A percentile compares a stretch with the other conserved stretches of the same genome.
phyloP scores from a whole-genome alignment of 345 rosid genomes.

The Bruguiera parviflora region DNA sequence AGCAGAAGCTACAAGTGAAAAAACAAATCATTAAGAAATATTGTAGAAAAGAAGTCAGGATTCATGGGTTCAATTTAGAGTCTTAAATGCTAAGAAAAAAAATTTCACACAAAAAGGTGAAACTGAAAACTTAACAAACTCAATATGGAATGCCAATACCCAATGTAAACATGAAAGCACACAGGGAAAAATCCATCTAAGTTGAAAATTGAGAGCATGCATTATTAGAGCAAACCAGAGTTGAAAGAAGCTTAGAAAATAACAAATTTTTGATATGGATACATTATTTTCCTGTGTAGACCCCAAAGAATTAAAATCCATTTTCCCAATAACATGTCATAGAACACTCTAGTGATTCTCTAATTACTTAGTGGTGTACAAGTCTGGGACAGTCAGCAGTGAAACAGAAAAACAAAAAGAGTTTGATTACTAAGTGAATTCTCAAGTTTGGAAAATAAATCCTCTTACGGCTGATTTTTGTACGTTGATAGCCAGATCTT shows the following conservation, averaged over 20 bases:
- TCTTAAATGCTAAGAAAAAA: too few relatives aligned
- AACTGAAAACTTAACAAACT: neutral
- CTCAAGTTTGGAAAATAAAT: constrained; percentile 3
- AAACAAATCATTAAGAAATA: neutral
- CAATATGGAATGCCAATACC: neutral
- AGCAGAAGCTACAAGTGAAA: constrained; percentile 57
- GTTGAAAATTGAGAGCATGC: neutral
- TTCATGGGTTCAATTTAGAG: neutral
- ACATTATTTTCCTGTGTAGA: neutral
- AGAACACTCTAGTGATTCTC: neutral
- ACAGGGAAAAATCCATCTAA: neutral
- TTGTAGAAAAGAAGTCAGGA: neutral
- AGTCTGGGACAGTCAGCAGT: neutral
- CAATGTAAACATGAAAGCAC: neutral
- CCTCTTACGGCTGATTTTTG: constrained; percentile 69
- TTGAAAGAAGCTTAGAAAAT: neutral
- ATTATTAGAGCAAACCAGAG: constrained; percentile 21
- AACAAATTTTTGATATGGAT: neutral
- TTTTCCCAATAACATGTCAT: neutral
- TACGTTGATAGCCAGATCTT: constrained; percentile 80
- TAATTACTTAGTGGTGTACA: neutral
- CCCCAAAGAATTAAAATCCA: neutral
- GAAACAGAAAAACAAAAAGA: neutral
- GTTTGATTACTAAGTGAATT: neutral
- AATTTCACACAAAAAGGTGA: neutral